Percentiles rank a stretch among this genome's conserved stretches.
Evolutionary conservation across 2,329 filamentous ascomycete genomes (phyloP).

Genomic region (Claviceps citrina): DNA sequence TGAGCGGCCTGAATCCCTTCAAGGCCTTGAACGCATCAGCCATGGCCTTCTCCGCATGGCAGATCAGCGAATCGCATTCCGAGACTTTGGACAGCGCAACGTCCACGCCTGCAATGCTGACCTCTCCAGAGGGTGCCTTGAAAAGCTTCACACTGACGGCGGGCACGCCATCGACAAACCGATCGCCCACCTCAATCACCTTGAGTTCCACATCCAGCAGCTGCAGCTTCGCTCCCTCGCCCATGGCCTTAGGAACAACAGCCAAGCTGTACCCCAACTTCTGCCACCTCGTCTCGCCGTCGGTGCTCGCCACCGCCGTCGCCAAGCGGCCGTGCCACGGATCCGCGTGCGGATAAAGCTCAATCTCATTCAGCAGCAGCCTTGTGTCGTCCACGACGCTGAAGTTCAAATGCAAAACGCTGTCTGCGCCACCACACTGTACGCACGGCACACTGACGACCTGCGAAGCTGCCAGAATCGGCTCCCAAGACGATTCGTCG

Average conservation of each 20-base stretch:
- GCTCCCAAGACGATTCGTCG: conserved; percentile 22
- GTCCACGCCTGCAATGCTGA: conserved; percentile 37
- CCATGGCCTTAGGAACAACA: conserved; percentile 27
- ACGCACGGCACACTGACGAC: conserved; percentile 36
- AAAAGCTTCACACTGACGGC: conserved; percentile 46
- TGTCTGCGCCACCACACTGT: conserved; percentile 33
- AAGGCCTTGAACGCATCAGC: conserved; percentile 14
- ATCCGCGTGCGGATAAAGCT: conserved; percentile 41
- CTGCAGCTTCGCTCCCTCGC: conserved; percentile 35
- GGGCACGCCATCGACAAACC: conserved; percentile 38
- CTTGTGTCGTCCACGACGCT: conserved; percentile 31
- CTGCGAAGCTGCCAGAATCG: conserved; percentile 19
- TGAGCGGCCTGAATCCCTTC: conserved; percentile 11
- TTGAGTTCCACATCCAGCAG: conserved; percentile 40
- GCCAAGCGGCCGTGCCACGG: conserved; percentile 28
- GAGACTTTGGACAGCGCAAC: conserved; percentile 17
- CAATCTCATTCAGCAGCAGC: conserved; percentile 43
- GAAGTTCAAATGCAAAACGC: conserved; percentile 39
- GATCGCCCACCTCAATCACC: conserved; percentile 43
- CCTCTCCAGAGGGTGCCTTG: conserved; percentile 37
- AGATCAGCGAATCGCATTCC: conserved; percentile 34
- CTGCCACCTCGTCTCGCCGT: conserved; percentile 19
- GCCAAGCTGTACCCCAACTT: conserved; percentile 36
- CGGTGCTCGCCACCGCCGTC: conserved; percentile 30
- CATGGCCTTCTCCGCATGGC: conserved; percentile 27